Evolutionary conservation across 2,329 filamentous ascomycete species (phyloP), one percentile per base, ranked within the genome.

Genomic region (Curvularia sp.): DNA sequence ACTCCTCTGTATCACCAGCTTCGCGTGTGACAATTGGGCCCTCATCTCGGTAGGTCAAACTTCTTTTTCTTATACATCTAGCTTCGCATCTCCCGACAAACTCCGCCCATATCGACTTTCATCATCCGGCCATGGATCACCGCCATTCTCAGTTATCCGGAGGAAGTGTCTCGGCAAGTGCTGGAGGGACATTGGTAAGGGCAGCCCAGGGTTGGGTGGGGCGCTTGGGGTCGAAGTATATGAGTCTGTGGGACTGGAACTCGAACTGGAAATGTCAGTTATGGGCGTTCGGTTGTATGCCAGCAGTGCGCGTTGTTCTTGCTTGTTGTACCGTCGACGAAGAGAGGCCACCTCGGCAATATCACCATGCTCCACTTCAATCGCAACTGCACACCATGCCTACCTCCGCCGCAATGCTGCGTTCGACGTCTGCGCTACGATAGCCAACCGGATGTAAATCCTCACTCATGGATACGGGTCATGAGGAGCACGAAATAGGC

Each of bases 1-100:
- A 63, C 59, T 62, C 68, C 66, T 58, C 63, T 66, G 66, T 59
- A 64, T 57, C 59, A 64, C 61, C 66, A 67, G 68, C 67, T 64
- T 72, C 63, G 69, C 71, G 69, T 64, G 66, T 73, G 68, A 55
- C 52, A 36, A 47, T 51, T 50, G 49, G 32, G 21, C 36, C 19
- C 55, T 46, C 41, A 50, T 53, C 59, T 66, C 61, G 70, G 73
- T 74, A 75, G 59, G 72, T 71, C 32, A 39, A 25, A 36, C 57
- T 53, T 59, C 34, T 47, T 59, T 56, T 60, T 58, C 58, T 30
- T 30, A 5, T 36, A 15, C 59, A 51, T 34, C 54, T 56, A 55
- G 42, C 38, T 66, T 38, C 48, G 23, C 27, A 21, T 15, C 18
- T 32, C 30, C 46, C 51, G 41, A 25, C 30, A 32, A 15, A 30